Base-by-base conservation (phyloP, 345 rosid genomes). In the Cardamine resedifolia region DNA sequence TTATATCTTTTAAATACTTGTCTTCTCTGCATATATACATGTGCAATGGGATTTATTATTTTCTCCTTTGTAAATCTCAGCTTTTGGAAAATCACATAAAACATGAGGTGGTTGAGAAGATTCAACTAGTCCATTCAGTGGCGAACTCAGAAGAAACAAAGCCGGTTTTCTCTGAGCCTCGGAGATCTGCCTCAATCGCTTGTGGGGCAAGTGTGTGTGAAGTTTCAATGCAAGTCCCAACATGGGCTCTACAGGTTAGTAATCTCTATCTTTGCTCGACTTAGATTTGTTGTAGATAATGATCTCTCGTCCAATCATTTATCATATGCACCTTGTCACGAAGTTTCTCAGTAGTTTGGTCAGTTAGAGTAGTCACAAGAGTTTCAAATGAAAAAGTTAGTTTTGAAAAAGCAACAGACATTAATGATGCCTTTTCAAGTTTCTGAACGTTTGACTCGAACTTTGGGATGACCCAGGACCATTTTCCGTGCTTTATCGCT, bases 181-280 rank as follows among this genome's bases (percentile, higher is more conserved):
- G 99, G 53, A 92, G 81, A 68, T 96, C 99, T 65, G 83, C 96
- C 49, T 88, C 98, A 7, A 84, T 92, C 72, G 99, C 98, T 39
- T 92, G 98, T 76, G 97, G 97, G 47, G 96, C 96, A 66, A 88
- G 87, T 77, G 97, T 92, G 38, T 88, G 86, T 82, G 98, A 96
- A 92, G 96, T 92, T 77, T 82, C 88, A 61, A 71, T 92, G 91
- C 91, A 87, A 80, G 94, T 96, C 76, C 96, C 99, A 38, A 67
- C 96, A 64, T 96, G 99, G 99, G 99, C 97, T 72, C 85, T 91
- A 16, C 98, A 92, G 98, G 99, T 95, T 78, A 77, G 56, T 58
- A 41, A 21, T 26, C 51, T 69, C 26, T 34, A 26, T 53, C 27
- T 60, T 33, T 67, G n/a, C 44, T 74, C 2, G 11, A 20, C 52